Evolutionary conservation across 768 basidiomycete genomes (phyloP), one percentile per base, ranked within the genome.

Genomic region (Solioccasus polychromus): DNA sequence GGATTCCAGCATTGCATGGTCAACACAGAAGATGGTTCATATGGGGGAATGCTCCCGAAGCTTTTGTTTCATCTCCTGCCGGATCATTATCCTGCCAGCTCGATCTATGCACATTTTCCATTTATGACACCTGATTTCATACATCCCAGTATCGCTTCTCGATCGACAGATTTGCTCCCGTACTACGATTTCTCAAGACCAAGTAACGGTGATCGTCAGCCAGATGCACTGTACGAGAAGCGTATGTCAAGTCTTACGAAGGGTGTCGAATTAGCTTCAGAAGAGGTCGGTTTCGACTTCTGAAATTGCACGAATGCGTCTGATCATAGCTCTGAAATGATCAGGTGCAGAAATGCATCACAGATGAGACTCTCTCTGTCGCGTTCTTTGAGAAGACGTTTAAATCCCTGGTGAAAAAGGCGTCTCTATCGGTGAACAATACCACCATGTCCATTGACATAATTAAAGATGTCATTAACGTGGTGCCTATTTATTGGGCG

Each of bases 21-120:
- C 34, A 75, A 87, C 65, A 57, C 68, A 24, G 56, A 74, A 30
- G 83, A 90, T 51, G 85, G 88, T 22, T 85, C 87, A 0, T 83
- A 75, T 48, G 89, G 88, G 15, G 88, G 88, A 15, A 75, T 87
- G 66, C 73, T 92, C 48, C 79, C 78, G 14, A 85, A 80, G 55
- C 68, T 92, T 22, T 74, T 92, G 42, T 84, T 85, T 73, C 74
- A 78, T 38, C 80, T 79, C 17, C 69, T 92, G 24, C 88, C 88
- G 1, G 67, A 80, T 18, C 72, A 84, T 50, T 92, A 85, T 63
- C 77, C 80, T 10, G 67, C 72, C 19, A 73, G 77, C 14, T 85
- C 82, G 10, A 73, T 74, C 3, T 88, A 88, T 55, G 87, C 80
- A 2, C 82, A 85, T 58, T 92, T 92, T 76, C 89, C 91, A 9